Evolutionary conservation across 345 rosid genomes (phyloP).

Genomic region (Citrus maxima): DNA sequence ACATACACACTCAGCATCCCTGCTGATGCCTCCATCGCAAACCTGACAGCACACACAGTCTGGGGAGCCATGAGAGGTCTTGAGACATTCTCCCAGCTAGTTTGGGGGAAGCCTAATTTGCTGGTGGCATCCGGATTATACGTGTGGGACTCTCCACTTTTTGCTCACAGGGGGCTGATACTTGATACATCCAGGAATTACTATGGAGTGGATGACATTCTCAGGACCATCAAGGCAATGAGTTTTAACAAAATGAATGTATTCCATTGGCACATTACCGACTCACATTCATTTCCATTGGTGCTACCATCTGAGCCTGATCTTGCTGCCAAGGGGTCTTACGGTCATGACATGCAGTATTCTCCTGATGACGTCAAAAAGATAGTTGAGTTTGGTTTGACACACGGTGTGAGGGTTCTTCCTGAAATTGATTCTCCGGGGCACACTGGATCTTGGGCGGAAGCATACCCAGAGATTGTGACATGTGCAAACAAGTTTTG

Average conservation of each 20-base stretch:
- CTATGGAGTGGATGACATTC: conserved; percentile 65
- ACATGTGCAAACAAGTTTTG: conserved; percentile 81
- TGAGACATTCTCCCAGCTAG: conserved; percentile 82
- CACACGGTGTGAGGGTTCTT: conserved; percentile 76
- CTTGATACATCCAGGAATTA: conserved; percentile 85
- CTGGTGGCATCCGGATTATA: conserved; percentile 44
- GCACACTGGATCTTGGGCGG: conserved; percentile 48
- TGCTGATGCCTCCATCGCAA: conserved; percentile 23
- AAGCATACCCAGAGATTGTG: conserved; percentile 76
- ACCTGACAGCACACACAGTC: conserved; percentile 46
- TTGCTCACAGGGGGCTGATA: conserved; percentile 65
- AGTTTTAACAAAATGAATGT: conserved; percentile 80
- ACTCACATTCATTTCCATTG: conserved; percentile 82
- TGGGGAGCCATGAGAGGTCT: conserved; percentile 96
- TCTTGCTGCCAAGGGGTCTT: conserved; percentile 73
- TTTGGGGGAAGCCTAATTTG: conserved; percentile 55
- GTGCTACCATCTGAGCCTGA: conserved; percentile 76
- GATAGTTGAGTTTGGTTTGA: conserved; percentile 65
- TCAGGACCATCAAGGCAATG: conserved; percentile 68
- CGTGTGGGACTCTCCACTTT: conserved; percentile 59
- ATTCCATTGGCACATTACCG: conserved; percentile 91
- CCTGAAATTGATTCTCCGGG: conserved; percentile 81
- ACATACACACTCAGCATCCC: conserved; percentile 67
- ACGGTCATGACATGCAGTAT: conserved; percentile 61
- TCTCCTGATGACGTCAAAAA: conserved; percentile 52